Evolutionary conservation across 2,329 filamentous ascomycete genomes (phyloP), one percentile per base, ranked within the genome.

Genomic region (Fusarium nurragi): DNA sequence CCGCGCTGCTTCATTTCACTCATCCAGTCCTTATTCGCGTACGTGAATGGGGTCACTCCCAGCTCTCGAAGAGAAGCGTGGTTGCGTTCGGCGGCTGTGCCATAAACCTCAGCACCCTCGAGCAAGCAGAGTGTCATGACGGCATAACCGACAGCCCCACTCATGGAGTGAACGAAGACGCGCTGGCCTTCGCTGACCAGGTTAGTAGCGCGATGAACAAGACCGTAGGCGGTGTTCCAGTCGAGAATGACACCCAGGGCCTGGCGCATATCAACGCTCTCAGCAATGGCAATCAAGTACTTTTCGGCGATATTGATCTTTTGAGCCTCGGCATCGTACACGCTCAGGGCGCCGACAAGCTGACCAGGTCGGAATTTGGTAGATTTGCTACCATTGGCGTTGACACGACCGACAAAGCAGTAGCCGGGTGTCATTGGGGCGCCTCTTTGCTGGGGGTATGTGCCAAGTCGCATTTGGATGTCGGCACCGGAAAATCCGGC

Each of bases 91-190:
- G 79, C 80, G 1, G 82, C 82, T 0, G 82, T 84, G 28, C 82
- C 82, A 69, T 83, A 84, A 16, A 84, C 77, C 18, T 75, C 73
- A 21, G 82, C 82, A 21, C 82, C 82, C 41, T 76, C 72, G 6
- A 79, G 69, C 46, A 77, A 75, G 62, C 78, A 78, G 5, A 84
- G 72, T 2, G 71, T 74, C 73, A 80, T 76, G 21, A 78, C 37
- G 1, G 77, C 81, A 50, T 75, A 78, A 18, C 82, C 82, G 2
- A 84, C 81, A 9, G 82, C 81, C 26, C 82, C 82, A 60, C 80
- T 83, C 22, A 83, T 71, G 32, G 82, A 81, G 68, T 84, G 83
- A 18, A 84, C 71, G 65, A 84, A 84, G 40, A 84, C 81, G 21
- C 78, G 77, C 52, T 82, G 76, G 26, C 81, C 81, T 25, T 74